Conservation (phyloP, 2,329 filamentous ascomycete genomes). For the Coniochaeta sp. region DNA sequence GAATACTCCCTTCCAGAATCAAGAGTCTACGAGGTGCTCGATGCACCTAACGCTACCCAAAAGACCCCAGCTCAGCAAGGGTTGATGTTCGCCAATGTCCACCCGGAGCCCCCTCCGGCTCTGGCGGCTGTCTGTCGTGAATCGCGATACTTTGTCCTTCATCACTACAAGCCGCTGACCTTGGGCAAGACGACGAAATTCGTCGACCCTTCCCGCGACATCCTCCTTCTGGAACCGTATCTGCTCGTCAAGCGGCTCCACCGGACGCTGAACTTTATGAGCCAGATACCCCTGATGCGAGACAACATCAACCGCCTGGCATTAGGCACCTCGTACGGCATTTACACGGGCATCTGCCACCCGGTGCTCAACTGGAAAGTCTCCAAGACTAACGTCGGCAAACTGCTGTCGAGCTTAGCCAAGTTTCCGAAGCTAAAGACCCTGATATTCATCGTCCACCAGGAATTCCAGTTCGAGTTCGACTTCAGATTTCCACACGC, state of each 20-base stretch:
- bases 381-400: conserved; percentile 33
- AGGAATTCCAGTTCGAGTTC: conserved; percentile 38
- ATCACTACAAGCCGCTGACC: conserved; percentile 34
- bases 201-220: conserved; percentile 35
- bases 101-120: conserved; percentile 34
- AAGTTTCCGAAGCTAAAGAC: conserved; percentile 31
- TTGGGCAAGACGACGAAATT: conserved; percentile 38
- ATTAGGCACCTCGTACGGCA: conserved; percentile 37
- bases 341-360: conserved; percentile 36
- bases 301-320: conserved; percentile 32
- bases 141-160: conserved; percentile 32
- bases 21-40: conserved; percentile 38
- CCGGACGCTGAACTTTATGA: conserved; percentile 36
- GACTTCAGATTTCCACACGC: conserved; percentile 19
- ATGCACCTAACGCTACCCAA: conserved; percentile 32
- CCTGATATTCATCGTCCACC: conserved; percentile 37
- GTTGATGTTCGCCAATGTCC: conserved; percentile 38
- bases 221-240: conserved; percentile 39
- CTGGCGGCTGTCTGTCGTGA: conserved; percentile 36
- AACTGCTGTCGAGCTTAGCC: conserved; percentile 30
- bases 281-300: conserved; percentile 34
- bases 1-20: conserved; percentile 33
- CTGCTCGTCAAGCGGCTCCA: conserved; percentile 37
- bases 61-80: conserved; percentile 30
- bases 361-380: conserved; percentile 36